Conservation (phyloP, 495 filamentous ascomycete genomes). For the Annulohypoxylon maeteangense region DNA sequence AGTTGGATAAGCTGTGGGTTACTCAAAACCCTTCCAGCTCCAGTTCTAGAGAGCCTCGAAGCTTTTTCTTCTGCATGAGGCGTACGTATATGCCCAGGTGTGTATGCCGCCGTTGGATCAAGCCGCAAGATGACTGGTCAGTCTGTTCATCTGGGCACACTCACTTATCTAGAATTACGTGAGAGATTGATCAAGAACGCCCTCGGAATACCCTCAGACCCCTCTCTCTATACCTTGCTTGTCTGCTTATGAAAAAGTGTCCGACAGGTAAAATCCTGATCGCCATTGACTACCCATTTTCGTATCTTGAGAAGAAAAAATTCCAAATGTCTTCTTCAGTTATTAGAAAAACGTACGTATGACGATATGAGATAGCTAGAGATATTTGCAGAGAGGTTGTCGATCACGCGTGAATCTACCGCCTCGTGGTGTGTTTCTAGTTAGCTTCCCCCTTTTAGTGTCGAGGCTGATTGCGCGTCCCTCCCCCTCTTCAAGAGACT, state of each 20-base stretch:
- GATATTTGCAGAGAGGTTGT: slow-evolving; percentile 5
- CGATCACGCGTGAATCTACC: slow-evolving; percentile 31
- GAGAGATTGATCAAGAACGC: slow-evolving; percentile 17
- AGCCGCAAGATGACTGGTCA: slow-evolving; percentile 37
- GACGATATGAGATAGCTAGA: slow-evolving; percentile 1
- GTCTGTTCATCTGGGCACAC: slow-evolving; percentile 16
- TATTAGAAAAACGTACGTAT: background rate
- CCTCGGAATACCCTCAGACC: background rate
- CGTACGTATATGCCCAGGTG: background rate
- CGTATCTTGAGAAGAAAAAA: background rate
- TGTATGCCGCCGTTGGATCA: slow-evolving; percentile 1
- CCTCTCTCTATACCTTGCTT: background rate
- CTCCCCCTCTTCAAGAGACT: slow-evolving; percentile 36
- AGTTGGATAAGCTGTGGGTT: slow-evolving; percentile 15
- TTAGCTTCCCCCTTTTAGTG: slow-evolving; percentile 34
- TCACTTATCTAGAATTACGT: slow-evolving; percentile 32
- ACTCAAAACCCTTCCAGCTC: slow-evolving; percentile 22
- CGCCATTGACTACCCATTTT: slow-evolving; percentile 11
- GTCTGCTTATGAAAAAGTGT: background rate
- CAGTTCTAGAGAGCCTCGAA: slow-evolving; percentile 8
- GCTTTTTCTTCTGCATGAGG: background rate
- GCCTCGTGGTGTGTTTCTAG: slow-evolving; percentile 33
- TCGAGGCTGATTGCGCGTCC: slow-evolving; percentile 45
- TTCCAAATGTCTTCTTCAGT: slow-evolving; percentile 6
- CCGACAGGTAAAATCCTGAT: slow-evolving; percentile 9